These are phyloP conservation scores for Leccinum boreale DNA, from an alignment of 768 basidiomycete genomes.

Conservation along the genomic window DNA sequence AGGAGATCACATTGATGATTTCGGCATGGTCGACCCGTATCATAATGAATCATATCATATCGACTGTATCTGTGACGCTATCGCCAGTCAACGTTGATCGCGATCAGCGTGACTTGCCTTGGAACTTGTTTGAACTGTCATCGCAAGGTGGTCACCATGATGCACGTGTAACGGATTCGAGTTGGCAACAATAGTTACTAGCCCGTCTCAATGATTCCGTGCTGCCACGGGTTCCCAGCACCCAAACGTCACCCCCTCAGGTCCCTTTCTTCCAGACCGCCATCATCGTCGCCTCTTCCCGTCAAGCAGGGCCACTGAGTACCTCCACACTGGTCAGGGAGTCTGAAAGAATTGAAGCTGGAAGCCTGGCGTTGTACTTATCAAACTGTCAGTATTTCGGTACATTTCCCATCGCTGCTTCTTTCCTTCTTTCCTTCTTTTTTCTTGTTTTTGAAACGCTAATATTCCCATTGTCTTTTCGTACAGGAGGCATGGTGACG, in stretches of 20 bases:
- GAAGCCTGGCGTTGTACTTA: neutral
- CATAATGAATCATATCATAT: neutral
- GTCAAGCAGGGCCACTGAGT: neutral
- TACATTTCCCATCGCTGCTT: neutral
- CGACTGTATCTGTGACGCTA: neutral
- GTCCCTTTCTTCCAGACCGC: neutral
- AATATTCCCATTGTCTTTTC: neutral
- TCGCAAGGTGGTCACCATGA: neutral
- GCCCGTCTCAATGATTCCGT: neutral
- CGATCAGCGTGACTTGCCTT: neutral
- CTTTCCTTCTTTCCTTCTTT: neutral
- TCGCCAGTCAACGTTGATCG: too few species aligned
- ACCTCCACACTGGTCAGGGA: neutral
- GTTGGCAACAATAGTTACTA: slow-evolving; percentile 1
- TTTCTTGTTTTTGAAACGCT: neutral
- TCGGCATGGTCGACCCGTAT: neutral
- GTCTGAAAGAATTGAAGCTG: neutral
- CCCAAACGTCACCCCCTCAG: neutral
- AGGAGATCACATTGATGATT: neutral
- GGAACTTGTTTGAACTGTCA: neutral
- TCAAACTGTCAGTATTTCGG: neutral
- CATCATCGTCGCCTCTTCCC: neutral
- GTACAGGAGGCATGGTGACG: slow-evolving; percentile 9
- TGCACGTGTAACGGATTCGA: slow-evolving; percentile 16
- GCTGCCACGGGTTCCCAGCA: neutral